phyloP scores from a whole-genome alignment of 2,329 filamentous ascomycete species.

The Pseudocercospora macadamiae region DNA sequence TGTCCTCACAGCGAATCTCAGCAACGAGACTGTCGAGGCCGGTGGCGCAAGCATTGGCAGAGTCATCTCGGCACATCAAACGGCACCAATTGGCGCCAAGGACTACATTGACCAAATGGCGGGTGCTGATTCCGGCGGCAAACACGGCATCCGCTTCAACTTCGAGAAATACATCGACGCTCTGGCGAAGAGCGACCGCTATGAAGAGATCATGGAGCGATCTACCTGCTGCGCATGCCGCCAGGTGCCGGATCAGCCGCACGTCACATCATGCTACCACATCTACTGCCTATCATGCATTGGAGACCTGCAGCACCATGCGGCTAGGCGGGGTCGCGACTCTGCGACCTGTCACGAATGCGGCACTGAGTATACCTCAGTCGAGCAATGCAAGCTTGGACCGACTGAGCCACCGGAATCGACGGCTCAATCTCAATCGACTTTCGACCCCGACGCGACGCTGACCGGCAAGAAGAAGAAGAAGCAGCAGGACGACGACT shows the following conservation, averaged over 20 bases:
- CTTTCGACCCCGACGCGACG: neutral
- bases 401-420: neutral
- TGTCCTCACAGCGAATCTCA: slow-evolving; percentile 20
- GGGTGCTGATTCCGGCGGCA: slow-evolving; percentile 28
- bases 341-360: slow-evolving; percentile 41
- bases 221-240: slow-evolving; percentile 50
- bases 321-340: slow-evolving; percentile 31
- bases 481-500: slow-evolving; percentile 35
- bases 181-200: slow-evolving; percentile 39
- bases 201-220: slow-evolving; percentile 41
- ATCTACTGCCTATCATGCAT: slow-evolving; percentile 59
- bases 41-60: slow-evolving; percentile 23
- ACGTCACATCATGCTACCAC: slow-evolving; percentile 58
- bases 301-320: slow-evolving; percentile 33
- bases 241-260: slow-evolving; percentile 42
- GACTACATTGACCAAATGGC: slow-evolving; percentile 7
- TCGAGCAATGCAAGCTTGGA: slow-evolving; percentile 4
- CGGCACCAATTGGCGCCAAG: slow-evolving; percentile 20
- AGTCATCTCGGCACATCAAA: slow-evolving; percentile 25
- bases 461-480: slow-evolving; percentile 27
- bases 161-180: slow-evolving; percentile 47
- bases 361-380: slow-evolving; percentile 31
- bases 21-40: slow-evolving; percentile 20
- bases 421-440: slow-evolving; percentile 17
- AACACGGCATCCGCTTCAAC: slow-evolving; percentile 44